Evolutionary conservation across 306 rosid genomes (phyloP), one percentile per base, ranked within the genome.

Genomic region (Hippophae tibetana): DNA sequence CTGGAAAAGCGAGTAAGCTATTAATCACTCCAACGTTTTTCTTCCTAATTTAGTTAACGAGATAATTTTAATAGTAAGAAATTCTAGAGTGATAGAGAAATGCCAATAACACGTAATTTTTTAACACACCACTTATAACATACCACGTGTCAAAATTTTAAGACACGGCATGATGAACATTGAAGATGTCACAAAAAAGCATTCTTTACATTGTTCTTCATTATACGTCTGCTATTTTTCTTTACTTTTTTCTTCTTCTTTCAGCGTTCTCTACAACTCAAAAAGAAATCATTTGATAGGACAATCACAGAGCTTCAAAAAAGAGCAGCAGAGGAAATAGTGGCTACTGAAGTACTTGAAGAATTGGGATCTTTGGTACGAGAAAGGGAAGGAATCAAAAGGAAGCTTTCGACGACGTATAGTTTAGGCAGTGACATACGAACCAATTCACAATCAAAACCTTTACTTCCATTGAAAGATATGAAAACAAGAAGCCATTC

Each of bases 381-480:
- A 51, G 61, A 81, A 69, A 85, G 81, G 74, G 77, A 85, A 71
- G 44, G 63, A 66, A 83, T 85, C 14, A 60, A 81, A 59, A 79
- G 84, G 78, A 85, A 81, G 76, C 76, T 89, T 57, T 83, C 86
- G 53, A 77, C 83, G 11, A 79, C 73, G 2, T 85, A 83, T 50
- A 81, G 94, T 66, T 78, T 85, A 58, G 89, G 96, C 4, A 63
- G 90, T 57, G 90, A 89, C 60, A 57, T 31, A 4, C 38, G 47
- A 50, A 23, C 60, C 10, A 52, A 54, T 41, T 74, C 73, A 2
- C 46, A 13, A 45, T 51, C 76, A 10, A 80, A 69, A 63, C 49
- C 94, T 62, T 74, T 83, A 48, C 90, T 85, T 65, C 90, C 94
- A 26, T 51, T 78, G 38, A 67, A 60, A 1, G 75, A 60, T 38